Evolutionary conservation across 1,284 basidiomycete genomes (phyloP).

Genomic region (Boletus semigastroideus): DNA sequence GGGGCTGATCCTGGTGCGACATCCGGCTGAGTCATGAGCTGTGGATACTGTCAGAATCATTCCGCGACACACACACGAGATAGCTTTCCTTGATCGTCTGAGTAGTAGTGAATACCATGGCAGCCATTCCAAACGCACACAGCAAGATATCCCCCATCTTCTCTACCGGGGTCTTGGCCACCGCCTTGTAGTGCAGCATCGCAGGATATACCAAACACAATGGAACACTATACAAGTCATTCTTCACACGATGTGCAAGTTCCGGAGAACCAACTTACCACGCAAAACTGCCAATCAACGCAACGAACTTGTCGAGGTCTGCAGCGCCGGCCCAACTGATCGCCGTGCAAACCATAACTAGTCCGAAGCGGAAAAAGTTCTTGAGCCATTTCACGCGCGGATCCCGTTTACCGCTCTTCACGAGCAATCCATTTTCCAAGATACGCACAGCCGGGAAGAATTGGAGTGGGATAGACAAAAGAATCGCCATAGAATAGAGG

Average conservation of each 20-base stretch:
- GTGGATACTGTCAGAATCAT: conserved; percentile 16
- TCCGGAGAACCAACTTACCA: conserved; percentile 61
- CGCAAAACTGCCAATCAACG: conserved; percentile 91
- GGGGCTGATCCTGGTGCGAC: conserved; percentile 11
- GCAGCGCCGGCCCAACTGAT: conserved; percentile 85
- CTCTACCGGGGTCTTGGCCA: conserved; percentile 70
- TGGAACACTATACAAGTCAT: conserved; percentile 64
- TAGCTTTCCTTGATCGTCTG: conserved; percentile 71
- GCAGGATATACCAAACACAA: conserved; percentile 94
- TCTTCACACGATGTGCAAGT: conserved; percentile 6
- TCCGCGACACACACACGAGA: background rate
- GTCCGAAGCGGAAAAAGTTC: conserved; percentile 82
- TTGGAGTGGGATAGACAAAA: conserved; percentile 92
- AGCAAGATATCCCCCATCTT: conserved; percentile 77
- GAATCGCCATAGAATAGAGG: conserved; percentile 89
- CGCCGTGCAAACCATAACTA: conserved; percentile 74
- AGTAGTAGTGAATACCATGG: conserved; percentile 80
- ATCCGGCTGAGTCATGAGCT: conserved; percentile 30
- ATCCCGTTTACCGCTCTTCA: conserved; percentile 80
- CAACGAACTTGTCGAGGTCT: conserved; percentile 97
- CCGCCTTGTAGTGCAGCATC: conserved; percentile 90
- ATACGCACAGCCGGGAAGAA: conserved; percentile 98
- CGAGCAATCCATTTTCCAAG: conserved; percentile 96
- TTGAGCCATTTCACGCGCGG: conserved; percentile 84
- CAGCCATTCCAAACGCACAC: conserved; percentile 80